A percentile compares a stretch with the other conserved stretches of the same genome.
phyloP scores from a whole-genome alignment of 805 yeast species.

The Saccharomycopsis sp. region DNA sequence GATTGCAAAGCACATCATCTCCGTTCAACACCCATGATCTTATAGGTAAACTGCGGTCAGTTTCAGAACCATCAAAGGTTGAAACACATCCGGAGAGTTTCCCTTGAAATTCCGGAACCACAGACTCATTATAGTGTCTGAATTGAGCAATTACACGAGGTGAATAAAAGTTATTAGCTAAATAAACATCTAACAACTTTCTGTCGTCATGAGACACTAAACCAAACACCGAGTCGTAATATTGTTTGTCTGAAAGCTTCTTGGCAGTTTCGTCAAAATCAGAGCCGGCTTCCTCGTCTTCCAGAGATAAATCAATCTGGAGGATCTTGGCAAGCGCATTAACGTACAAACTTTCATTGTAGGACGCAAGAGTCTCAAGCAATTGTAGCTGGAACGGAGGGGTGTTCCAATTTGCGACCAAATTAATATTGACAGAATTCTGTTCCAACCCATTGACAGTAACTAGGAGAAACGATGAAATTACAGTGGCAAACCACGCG shows the following conservation, averaged over 20 bases:
- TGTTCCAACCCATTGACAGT: neutral
- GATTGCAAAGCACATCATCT: conserved; percentile 51
- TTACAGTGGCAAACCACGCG: neutral
- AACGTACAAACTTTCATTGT: conserved; percentile 33
- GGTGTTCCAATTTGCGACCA: conserved; percentile 35
- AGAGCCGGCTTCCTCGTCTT: conserved; percentile 2
- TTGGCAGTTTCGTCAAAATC: neutral
- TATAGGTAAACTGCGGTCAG: conserved; percentile 12
- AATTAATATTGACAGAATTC: conserved; percentile 26
- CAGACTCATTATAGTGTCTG: conserved; percentile 37
- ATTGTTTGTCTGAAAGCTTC: conserved; percentile 8
- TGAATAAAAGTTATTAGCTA: conserved; percentile 37
- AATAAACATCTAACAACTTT: conserved; percentile 17
- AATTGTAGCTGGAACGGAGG: conserved; percentile 39
- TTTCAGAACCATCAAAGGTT: conserved; percentile 32
- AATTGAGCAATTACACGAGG: conserved; percentile 65
- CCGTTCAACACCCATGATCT: conserved; percentile 47
- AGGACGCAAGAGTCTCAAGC: conserved; percentile 34
- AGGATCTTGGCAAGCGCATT: conserved; percentile 29
- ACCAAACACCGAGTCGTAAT: conserved; percentile 6
- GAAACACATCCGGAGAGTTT: conserved; percentile 22
- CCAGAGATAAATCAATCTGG: conserved; percentile 1
- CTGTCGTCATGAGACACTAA: neutral
- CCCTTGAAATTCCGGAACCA: conserved; percentile 27
- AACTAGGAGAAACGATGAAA: neutral